These are phyloP conservation scores for Erysimum cheiranthoides DNA, from an alignment of 345 rosid genomes.

Conservation along the genomic window DNA sequence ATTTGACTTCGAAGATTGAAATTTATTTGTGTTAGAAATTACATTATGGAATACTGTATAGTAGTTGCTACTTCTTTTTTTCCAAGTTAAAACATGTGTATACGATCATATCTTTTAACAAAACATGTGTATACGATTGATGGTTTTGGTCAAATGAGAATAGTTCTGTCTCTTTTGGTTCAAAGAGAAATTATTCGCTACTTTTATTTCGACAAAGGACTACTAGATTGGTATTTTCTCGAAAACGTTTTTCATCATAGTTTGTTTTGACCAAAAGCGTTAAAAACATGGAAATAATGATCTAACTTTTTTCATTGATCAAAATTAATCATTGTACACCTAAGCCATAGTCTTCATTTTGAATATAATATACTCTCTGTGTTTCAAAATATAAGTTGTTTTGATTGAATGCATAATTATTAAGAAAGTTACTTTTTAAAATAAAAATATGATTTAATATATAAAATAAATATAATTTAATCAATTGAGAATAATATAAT, in stretches of 20 bases:
- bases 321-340: conserved; percentile 6
- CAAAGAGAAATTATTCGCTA: conserved; percentile 12
- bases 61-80: neutral
- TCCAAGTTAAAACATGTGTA: neutral
- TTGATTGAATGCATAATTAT: too few species aligned
- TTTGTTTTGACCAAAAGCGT: conserved; percentile 31
- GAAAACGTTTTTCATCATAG: conserved; percentile 35
- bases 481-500: too few species aligned
- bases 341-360: neutral
- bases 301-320: conserved; percentile 12
- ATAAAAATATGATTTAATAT: too few species aligned
- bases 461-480: too few species aligned
- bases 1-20: neutral
- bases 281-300: conserved; percentile 22
- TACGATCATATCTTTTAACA: too few species aligned
- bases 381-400: too few species aligned
- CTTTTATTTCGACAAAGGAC: conserved; percentile 7
- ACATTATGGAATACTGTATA: neutral
- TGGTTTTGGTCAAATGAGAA: conserved; percentile 36
- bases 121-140: neutral
- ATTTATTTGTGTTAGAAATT: neutral
- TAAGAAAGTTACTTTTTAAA: too few species aligned
- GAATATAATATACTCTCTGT: too few species aligned
- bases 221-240: conserved; percentile 6
- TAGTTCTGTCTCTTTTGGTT: conserved; percentile 29